A percentile compares a stretch with the other conserved stretches of the same genome.
Conservation (phyloP, 2,329 filamentous ascomycete genomes). For the Hortaea sp. region DNA sequence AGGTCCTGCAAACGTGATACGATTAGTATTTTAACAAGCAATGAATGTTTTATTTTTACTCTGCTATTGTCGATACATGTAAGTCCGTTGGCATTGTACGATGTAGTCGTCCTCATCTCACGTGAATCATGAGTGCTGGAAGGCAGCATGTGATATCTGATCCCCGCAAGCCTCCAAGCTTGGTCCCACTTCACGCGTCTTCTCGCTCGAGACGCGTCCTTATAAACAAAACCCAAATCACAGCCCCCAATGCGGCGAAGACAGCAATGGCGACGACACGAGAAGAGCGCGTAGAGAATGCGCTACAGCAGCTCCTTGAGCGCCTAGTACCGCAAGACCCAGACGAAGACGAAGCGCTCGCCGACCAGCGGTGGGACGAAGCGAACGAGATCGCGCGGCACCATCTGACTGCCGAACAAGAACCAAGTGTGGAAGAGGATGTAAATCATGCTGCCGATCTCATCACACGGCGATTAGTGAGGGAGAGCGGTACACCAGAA, state of each 20-base stretch:
- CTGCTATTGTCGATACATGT: no score
- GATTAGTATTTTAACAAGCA: no score
- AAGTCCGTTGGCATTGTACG: no score
- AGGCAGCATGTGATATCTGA: no score
- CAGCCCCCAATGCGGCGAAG: background rate
- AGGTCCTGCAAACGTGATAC: no score
- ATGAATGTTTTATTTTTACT: no score
- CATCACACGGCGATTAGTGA: conserved; percentile 79
- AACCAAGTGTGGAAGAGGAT: conserved; percentile 53
- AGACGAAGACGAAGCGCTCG: conserved; percentile 55
- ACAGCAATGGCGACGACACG: conserved; percentile 15
- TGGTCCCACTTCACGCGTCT: background rate
- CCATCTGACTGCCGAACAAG: conserved; percentile 34
- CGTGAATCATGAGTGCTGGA: no score
- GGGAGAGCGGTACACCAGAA: conserved; percentile 61
- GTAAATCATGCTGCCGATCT: conserved; percentile 87
- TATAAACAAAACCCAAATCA: background rate
- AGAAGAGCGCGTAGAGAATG: conserved; percentile 60
- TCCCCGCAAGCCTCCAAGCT: background rate
- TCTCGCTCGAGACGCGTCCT: background rate
- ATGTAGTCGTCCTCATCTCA: no score
- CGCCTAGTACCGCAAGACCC: conserved; percentile 58
- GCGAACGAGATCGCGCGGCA: conserved; percentile 42
- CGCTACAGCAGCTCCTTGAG: conserved; percentile 67
- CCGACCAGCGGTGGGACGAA: conserved; percentile 59